Conservation (phyloP, 805 yeast genomes). For the Hanseniaspora clermontiae region DNA sequence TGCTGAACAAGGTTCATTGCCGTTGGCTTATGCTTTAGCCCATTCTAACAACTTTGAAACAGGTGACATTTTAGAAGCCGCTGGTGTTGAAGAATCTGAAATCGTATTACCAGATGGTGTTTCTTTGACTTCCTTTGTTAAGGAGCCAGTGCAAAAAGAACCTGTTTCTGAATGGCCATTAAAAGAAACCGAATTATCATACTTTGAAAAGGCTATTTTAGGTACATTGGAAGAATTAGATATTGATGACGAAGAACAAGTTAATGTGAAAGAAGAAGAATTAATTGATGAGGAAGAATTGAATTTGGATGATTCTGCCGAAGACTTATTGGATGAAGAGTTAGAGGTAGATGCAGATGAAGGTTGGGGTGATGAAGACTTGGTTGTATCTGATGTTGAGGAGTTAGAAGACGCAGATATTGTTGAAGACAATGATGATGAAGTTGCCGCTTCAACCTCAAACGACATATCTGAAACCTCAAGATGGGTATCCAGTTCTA, state of each 20-base stretch:
- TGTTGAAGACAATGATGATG: constrained; percentile 44
- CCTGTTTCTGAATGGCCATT: constrained; percentile 66
- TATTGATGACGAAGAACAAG: constrained; percentile 31
- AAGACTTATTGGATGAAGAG: constrained; percentile 74
- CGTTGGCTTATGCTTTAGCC: constrained; percentile 89
- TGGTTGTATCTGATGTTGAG: constrained; percentile 29
- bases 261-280: constrained; percentile 29
- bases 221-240: constrained; percentile 62
- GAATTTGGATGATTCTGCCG: constrained; percentile 55
- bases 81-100: constrained; percentile 53
- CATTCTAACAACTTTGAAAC: constrained; percentile 76
- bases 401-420: constrained; percentile 51
- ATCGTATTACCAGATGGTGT: constrained; percentile 47
- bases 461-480: constrained; percentile 45
- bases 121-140: constrained; percentile 33
- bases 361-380: constrained; percentile 38
- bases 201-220: constrained; percentile 70
- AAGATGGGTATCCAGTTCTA: constrained; percentile 77
- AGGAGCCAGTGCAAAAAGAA: constrained; percentile 38
- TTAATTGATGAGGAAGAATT: constrained; percentile 25
- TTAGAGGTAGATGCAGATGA: constrained; percentile 47
- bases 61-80: constrained; percentile 51
- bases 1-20: constrained; percentile 64
- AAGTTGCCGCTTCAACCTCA: constrained; percentile 24
- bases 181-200: constrained; percentile 55